A percentile compares a stretch with the other conserved stretches of the same genome.
Conservation (phyloP, 805 yeast genomes). For the Candida hungchunana region DNA sequence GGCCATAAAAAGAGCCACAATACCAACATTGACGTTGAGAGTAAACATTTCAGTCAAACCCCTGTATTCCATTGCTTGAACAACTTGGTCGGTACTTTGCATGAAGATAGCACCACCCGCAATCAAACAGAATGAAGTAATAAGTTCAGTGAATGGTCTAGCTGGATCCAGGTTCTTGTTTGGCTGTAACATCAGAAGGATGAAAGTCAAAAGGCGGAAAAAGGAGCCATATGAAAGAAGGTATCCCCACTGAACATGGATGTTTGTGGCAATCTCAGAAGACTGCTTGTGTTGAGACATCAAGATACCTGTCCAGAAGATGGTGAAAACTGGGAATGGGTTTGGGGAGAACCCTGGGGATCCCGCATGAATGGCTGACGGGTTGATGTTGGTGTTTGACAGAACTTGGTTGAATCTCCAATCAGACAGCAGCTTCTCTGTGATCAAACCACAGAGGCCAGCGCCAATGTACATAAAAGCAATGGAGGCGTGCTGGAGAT, state of each 20-base stretch:
- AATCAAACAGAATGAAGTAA: slow-evolving; percentile 72
- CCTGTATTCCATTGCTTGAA: slow-evolving; percentile 75
- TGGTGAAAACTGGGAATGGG: slow-evolving; percentile 90
- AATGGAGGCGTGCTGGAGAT: slow-evolving; percentile 83
- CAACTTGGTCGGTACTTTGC: slow-evolving; percentile 85
- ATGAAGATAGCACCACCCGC: slow-evolving; percentile 91
- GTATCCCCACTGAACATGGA: slow-evolving; percentile 93
- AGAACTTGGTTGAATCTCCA: slow-evolving; percentile 53
- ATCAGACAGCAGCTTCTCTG: slow-evolving; percentile 59
- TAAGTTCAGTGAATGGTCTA: slow-evolving; percentile 82
- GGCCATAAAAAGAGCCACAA: slow-evolving; percentile 74
- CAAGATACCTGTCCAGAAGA: slow-evolving; percentile 93
- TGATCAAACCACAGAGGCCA: slow-evolving; percentile 84
- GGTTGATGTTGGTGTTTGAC: slow-evolving; percentile 26
- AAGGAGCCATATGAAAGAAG: slow-evolving; percentile 78
- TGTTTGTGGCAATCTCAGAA: slow-evolving; percentile 65
- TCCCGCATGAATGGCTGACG: slow-evolving; percentile 32
- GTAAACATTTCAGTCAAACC: slow-evolving; percentile 90
- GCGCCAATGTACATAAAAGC: slow-evolving; percentile 91
- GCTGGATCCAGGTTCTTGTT: slow-evolving; percentile 40
- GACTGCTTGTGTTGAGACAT: slow-evolving; percentile 96
- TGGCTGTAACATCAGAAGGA: slow-evolving; percentile 47
- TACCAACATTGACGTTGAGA: slow-evolving; percentile 79
- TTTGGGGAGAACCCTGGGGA: slow-evolving; percentile 84
- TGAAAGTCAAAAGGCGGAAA: slow-evolving; percentile 63